Evolutionary conservation across 2,329 filamentous ascomycete species (phyloP), one percentile per base, ranked within the genome.

Genomic region (Amauroascus verrucosus): DNA sequence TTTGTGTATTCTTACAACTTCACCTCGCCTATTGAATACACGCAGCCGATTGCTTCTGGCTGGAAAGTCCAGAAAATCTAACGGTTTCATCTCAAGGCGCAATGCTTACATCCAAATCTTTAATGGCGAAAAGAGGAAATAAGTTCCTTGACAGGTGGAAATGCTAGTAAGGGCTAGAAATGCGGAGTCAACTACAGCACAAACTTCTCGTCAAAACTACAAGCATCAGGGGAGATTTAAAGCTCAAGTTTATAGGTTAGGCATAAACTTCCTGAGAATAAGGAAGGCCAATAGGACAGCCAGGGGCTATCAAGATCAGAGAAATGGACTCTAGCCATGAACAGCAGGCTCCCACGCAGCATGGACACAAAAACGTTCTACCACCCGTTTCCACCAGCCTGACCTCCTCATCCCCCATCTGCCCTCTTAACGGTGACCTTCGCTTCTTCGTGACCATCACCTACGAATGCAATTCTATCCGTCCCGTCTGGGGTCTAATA

Each of bases 261-360:
- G n/a, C 14, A 41, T 41, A 14, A 14, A 41, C 38, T n/a, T 41
- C 38, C 38, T 7, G 20, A 22, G n/a, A 14, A 6, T 14, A 41
- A 41, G 38, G 38, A 41, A 16, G 38, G 38, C 38, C 14, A 22
- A 41, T 7, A 41, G 38, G 38, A 41, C 38, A 41, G 38, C 38
- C 38, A 41, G n/a, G 38, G 38, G 38, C 38, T 32, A 41, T n/a
- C 38, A 41, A 41, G 38, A 41, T 16, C 38, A 41, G 38, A 41
- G 38, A 41, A 41, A 41, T 41, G 38, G 38, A 41, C 20, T 41
- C 38, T 41, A 41, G 38, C 38, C 38, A 41, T 41, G 38, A 41
- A n/a, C 38, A 41, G 38, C 38, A 16, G 38, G 38, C 38, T 6
- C 38, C 38, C 20, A 41, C 14, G 38, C 38, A 41, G 38, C 6